A percentile compares a stretch with the other conserved stretches of the same genome.
phyloP scores from a whole-genome alignment of 2,329 filamentous ascomycete species.

The Pseudocercospora eumusae region DNA sequence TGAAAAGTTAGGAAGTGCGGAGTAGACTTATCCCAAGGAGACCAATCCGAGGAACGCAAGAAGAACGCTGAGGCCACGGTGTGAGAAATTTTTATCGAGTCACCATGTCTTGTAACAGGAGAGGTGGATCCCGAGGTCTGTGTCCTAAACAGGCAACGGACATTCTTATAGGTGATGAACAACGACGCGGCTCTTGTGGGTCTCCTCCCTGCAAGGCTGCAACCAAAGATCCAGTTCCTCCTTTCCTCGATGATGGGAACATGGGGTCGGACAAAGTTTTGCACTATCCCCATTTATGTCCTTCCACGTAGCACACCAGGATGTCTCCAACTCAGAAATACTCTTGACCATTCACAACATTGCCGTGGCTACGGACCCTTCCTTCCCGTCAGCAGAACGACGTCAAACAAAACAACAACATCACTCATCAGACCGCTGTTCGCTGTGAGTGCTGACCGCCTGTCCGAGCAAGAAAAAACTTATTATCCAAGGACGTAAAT shows the following conservation, averaged over 20 bases:
- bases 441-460: no score
- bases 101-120: not conserved
- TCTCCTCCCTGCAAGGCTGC: not conserved
- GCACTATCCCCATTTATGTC: not conserved
- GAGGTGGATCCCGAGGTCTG: not conserved
- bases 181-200: not conserved
- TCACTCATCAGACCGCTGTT: not conserved
- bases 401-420: conserved; percentile 3
- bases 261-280: not conserved
- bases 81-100: not conserved
- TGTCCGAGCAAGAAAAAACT: no score
- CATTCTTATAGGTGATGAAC: not conserved
- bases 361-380: not conserved
- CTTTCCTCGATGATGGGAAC: not conserved
- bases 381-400: not conserved
- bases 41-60: conserved; percentile 17
- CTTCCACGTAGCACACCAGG: not conserved
- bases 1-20: conserved; percentile 14
- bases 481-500: not conserved
- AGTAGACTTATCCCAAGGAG: conserved; percentile 11
- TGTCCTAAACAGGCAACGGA: not conserved
- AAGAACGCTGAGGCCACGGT: conserved; percentile 26
- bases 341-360: not conserved
- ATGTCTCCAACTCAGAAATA: conserved; percentile 1
- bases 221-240: not conserved